Evolutionary conservation across 1,284 basidiomycete species (phyloP).

Genomic region (Mycena sp.): DNA sequence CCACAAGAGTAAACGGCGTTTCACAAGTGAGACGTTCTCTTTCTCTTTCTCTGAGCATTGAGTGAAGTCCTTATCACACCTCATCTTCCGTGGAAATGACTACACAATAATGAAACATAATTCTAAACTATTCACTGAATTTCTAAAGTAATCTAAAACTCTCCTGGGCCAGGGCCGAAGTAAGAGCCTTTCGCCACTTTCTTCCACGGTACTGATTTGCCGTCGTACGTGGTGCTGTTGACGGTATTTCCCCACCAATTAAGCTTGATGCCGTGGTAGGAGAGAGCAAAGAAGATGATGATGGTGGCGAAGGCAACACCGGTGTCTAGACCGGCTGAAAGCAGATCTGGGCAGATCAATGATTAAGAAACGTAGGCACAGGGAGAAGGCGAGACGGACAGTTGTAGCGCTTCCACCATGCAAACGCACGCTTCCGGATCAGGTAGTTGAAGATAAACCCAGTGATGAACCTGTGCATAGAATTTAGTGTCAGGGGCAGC

Average conservation of each 20-base stretch:
- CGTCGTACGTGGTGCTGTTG: constrained; percentile 7
- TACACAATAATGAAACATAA: too few relatives aligned
- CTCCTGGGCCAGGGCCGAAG: constrained; percentile 15
- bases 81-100: too few relatives aligned
- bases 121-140: too few relatives aligned
- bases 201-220: constrained; percentile 8
- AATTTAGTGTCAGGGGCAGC: too few relatives aligned
- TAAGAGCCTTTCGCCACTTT: neutral
- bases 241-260: constrained; percentile 15
- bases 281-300: constrained; percentile 12
- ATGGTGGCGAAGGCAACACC: constrained; percentile 18
- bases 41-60: too few relatives aligned
- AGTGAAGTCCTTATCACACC: too few relatives aligned
- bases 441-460: constrained; percentile 15
- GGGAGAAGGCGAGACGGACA: neutral
- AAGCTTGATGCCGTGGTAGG: constrained; percentile 9
- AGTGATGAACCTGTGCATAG: constrained; percentile 8
- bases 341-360: constrained; percentile 3
- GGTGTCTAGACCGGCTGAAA: constrained; percentile 2
- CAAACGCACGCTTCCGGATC: constrained; percentile 11
- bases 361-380: neutral
- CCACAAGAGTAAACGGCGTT: too few relatives aligned
- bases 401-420: constrained; percentile 19
- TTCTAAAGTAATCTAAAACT: neutral
- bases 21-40: too few relatives aligned